Conservation (phyloP, 2,329 filamentous ascomycete species). For the Stemphylium lycopersici region DNA sequence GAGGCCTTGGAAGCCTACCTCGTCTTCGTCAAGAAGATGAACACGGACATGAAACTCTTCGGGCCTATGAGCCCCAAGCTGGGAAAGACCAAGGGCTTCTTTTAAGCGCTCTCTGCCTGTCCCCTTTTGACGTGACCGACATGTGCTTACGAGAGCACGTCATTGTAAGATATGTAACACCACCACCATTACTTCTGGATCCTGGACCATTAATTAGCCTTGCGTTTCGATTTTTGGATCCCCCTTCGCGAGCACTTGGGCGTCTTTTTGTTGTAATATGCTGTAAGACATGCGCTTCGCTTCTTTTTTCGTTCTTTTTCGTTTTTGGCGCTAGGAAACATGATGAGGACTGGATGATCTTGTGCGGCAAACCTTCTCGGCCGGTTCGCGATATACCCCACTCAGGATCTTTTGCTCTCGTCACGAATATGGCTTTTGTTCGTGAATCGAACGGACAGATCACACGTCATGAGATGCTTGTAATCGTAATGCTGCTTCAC, state of each 20-base stretch:
- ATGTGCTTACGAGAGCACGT: slow-evolving; percentile 7
- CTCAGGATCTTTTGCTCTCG: slow-evolving; percentile 3
- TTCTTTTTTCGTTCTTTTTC: not conserved
- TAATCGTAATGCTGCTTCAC: slow-evolving; percentile 9
- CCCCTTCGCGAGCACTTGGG: not conserved
- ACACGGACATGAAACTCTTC: slow-evolving; percentile 29
- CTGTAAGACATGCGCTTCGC: slow-evolving; percentile 2
- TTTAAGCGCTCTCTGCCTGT: not conserved
- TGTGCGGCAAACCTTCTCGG: slow-evolving; percentile 3
- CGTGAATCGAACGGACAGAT: not conserved
- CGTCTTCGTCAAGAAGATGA: slow-evolving; percentile 34
- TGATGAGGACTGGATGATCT: not conserved
- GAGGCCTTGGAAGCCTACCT: slow-evolving; percentile 35
- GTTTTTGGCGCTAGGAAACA: not conserved
- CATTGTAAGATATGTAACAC: slow-evolving; percentile 10
- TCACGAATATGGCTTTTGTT: not conserved
- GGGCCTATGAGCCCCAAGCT: slow-evolving; percentile 21
- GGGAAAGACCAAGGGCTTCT: slow-evolving; percentile 14
- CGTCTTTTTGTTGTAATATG: not conserved
- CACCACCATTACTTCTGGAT: not conserved
- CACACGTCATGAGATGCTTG: not conserved
- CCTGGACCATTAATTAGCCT: not conserved
- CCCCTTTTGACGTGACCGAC: not conserved
- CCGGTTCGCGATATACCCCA: slow-evolving; percentile 15
- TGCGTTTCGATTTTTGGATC: slow-evolving; percentile 1